Conservation (phyloP, 371 early-diverging fungal species). For the Basidiobolus meristosporus region DNA sequence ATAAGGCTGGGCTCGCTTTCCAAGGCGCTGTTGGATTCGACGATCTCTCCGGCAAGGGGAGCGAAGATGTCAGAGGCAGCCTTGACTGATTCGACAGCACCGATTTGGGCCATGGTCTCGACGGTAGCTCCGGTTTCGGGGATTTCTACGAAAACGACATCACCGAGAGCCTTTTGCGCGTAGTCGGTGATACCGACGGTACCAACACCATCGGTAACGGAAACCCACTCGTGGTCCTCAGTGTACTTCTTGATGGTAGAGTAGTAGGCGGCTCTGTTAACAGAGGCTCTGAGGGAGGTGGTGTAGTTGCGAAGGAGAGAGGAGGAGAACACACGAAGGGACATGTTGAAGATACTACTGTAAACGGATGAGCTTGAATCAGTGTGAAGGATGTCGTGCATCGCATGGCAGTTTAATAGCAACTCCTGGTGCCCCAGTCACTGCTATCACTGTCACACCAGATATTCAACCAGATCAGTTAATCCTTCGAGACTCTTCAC, state of each 20-base stretch:
- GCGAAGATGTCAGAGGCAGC: slow-evolving; percentile 86
- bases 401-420: no score
- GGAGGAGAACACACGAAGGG: not conserved
- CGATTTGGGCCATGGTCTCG: slow-evolving; percentile 35
- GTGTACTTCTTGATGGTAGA: slow-evolving; percentile 37
- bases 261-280: not conserved
- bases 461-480: no score
- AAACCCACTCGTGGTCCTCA: slow-evolving; percentile 85
- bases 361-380: no score
- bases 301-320: not conserved
- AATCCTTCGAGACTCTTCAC: no score
- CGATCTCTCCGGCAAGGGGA: slow-evolving; percentile 68
- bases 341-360: not conserved
- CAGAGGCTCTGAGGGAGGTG: not conserved
- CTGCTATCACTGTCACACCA: no score
- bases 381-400: no score
- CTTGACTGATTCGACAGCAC: slow-evolving; percentile 90
- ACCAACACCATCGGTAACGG: slow-evolving; percentile 44
- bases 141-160: slow-evolving; percentile 85
- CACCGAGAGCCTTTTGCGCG: slow-evolving; percentile 83
- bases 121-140: slow-evolving; percentile 35
- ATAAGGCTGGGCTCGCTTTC: slow-evolving; percentile 48
- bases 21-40: slow-evolving; percentile 52
- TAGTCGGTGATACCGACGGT: slow-evolving; percentile 87
- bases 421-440: no score